Conservation (phyloP, 495 filamentous ascomycete genomes). For the Talaromyces liani region DNA sequence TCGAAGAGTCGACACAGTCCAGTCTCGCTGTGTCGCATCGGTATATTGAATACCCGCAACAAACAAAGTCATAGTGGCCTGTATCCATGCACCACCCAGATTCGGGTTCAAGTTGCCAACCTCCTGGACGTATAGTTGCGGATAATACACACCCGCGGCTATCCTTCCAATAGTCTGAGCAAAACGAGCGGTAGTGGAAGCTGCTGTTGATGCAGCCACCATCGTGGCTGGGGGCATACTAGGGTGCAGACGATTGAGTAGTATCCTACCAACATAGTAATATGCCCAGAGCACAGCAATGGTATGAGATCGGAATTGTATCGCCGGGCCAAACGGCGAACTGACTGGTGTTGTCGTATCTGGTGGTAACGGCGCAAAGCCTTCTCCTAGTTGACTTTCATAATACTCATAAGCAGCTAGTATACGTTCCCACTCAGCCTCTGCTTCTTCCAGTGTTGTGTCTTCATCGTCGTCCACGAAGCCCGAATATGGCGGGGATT, state of each 20-base stretch:
- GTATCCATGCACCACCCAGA: constrained; percentile 74
- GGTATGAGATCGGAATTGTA: constrained; percentile 76
- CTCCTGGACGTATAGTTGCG: constrained; percentile 52
- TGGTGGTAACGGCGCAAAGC: constrained; percentile 70
- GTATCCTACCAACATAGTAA: constrained; percentile 74
- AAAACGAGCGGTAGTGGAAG: constrained; percentile 56
- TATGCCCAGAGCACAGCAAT: constrained; percentile 81
- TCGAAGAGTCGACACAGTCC: constrained; percentile 64
- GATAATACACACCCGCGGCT: constrained; percentile 61
- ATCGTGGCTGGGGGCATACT: constrained; percentile 89
- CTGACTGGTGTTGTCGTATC: constrained; percentile 56
- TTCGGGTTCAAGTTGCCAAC: constrained; percentile 60
- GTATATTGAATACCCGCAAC: constrained; percentile 80
- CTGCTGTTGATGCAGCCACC: constrained; percentile 68
- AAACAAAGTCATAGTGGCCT: constrained; percentile 73
- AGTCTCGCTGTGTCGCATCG: constrained; percentile 61
- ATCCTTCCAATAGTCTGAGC: constrained; percentile 76
- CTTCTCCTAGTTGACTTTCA: constrained; percentile 55
- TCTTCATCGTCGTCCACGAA: constrained; percentile 33
- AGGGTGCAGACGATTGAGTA: constrained; percentile 71
- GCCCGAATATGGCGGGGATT: constrained; percentile 12
- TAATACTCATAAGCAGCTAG: constrained; percentile 60
- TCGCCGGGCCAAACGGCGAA: constrained; percentile 76
- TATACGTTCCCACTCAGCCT: constrained; percentile 75
- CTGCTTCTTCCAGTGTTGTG: constrained; percentile 57